A percentile compares a stretch with the other conserved stretches of the same genome.
Conservation (phyloP, 345 rosid species). For the Carallia pectinifolia region DNA sequence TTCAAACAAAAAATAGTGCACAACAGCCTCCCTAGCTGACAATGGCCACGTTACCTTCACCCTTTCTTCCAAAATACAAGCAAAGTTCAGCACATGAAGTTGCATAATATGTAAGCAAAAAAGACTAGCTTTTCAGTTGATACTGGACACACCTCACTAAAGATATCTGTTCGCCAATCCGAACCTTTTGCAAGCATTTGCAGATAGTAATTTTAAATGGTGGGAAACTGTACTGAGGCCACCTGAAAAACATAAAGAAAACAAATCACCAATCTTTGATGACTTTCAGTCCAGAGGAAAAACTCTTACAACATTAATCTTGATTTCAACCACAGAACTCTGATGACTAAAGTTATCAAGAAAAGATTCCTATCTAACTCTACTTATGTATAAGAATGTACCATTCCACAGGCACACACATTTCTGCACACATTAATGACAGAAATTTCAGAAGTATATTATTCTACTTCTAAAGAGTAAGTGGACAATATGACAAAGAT, state of each 20-base stretch:
- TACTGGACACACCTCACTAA: conserved; percentile 61
- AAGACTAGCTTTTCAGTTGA: conserved; percentile 8
- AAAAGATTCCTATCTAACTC: too few species aligned
- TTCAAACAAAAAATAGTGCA: conserved; percentile 70
- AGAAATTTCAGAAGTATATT: too few species aligned
- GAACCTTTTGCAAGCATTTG: conserved; percentile 57
- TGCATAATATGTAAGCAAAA: conserved; percentile 10
- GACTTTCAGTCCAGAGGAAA: not conserved
- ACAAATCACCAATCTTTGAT: not conserved
- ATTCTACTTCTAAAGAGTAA: too few species aligned
- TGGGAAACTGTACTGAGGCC: conserved; percentile 82
- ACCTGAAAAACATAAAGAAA: conserved; percentile 46
- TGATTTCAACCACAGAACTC: conserved; percentile 1
- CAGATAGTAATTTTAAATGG: conserved; percentile 52
- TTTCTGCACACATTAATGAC: too few species aligned
- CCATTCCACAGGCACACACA: too few species aligned
- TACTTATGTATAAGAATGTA: too few species aligned
- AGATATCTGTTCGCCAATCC: conserved; percentile 69
- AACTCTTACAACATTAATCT: not conserved
- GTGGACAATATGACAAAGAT: not conserved
- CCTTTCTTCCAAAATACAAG: conserved; percentile 68
- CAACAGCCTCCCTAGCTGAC: conserved; percentile 71
- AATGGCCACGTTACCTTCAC: conserved; percentile 93
- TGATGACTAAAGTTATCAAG: not conserved
- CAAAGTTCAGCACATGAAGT: conserved; percentile 30